A percentile compares a stretch with the other conserved stretches of the same genome.
phyloP scores from a whole-genome alignment of 768 basidiomycete species.

The Cyathus striatus region DNA sequence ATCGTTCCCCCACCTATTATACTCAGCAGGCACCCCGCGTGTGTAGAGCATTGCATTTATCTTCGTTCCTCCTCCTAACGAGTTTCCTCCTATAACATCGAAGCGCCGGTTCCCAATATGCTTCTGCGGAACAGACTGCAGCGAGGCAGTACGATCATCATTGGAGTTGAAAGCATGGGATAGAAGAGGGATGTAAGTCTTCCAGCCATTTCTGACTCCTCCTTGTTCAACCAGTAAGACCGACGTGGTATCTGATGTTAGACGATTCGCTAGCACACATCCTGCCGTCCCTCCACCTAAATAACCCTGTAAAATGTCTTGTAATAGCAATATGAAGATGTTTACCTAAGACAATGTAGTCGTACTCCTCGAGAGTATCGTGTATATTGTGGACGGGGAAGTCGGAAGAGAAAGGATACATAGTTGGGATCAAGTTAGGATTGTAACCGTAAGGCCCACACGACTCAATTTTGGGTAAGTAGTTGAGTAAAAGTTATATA shows the following conservation, averaged over 20 bases:
- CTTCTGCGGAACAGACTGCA: conserved; percentile 11
- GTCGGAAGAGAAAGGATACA: too few relatives aligned
- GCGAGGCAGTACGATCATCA: conserved; percentile 7
- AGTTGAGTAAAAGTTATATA: too few relatives aligned
- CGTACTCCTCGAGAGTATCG: conserved; percentile 5
- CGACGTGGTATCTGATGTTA: conserved; percentile 22
- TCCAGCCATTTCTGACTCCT: conserved; percentile 19
- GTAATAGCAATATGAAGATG: background rate
- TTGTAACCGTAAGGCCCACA: too few relatives aligned
- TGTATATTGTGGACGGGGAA: too few relatives aligned
- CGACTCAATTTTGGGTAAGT: too few relatives aligned
- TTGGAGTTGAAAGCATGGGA: conserved; percentile 16
- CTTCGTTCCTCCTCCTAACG: conserved; percentile 17
- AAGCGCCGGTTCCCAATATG: conserved; percentile 8
- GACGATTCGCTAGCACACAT: conserved; percentile 30
- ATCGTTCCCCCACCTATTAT: conserved; percentile 14
- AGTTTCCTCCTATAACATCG: conserved; percentile 15
- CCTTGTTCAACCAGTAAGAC: conserved; percentile 33
- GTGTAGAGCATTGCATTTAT: conserved; percentile 22
- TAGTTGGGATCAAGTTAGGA: too few relatives aligned
- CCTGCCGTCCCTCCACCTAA: conserved; percentile 31
- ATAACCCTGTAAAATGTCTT: background rate
- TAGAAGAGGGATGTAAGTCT: conserved; percentile 23
- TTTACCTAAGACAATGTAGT: conserved; percentile 10
- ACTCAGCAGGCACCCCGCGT: conserved; percentile 17